Evolutionary conservation across 1,139 yeast species (phyloP).

Genomic region (Debaryomycetaceae sp.): DNA sequence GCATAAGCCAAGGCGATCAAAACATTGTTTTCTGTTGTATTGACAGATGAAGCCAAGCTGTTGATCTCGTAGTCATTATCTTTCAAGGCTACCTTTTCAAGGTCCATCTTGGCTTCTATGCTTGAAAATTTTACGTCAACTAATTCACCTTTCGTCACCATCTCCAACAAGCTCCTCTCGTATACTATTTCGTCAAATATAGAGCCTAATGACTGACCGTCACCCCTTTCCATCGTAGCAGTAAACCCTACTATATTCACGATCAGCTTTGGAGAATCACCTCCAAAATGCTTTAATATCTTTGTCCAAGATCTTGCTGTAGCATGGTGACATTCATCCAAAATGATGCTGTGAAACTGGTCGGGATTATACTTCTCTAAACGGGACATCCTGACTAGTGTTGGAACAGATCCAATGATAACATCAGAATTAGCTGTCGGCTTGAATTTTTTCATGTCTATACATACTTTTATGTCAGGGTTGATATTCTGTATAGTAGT

Average conservation of each 20-base stretch:
- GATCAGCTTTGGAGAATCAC: constrained; percentile 36
- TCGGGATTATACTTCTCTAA: constrained; percentile 51
- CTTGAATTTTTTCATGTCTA: constrained; percentile 65
- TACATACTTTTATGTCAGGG: constrained; percentile 54
- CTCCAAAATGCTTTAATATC: constrained; percentile 58
- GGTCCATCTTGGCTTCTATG: constrained; percentile 42
- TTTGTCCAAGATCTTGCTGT: constrained; percentile 66
- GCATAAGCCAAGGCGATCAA: constrained; percentile 59
- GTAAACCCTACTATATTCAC: constrained; percentile 78
- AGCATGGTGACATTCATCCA: constrained; percentile 95
- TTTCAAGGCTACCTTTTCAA: constrained; percentile 25
- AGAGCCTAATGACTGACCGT: constrained; percentile 54
- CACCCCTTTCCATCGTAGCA: constrained; percentile 74
- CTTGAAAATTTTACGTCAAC: constrained; percentile 67
- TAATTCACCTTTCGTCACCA: constrained; percentile 69
- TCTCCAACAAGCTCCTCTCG: constrained; percentile 60
- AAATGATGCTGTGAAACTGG: constrained; percentile 66
- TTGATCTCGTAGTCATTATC: constrained; percentile 54
- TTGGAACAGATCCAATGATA: constrained; percentile 74
- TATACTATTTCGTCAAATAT: constrained; percentile 75
- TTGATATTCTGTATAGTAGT: constrained; percentile 42
- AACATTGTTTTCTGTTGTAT: constrained; percentile 50
- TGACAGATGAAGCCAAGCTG: constrained; percentile 54
- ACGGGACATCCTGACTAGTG: constrained; percentile 50
- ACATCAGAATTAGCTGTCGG: constrained; percentile 52